Conservation (phyloP, 2,329 filamentous ascomycete species). For the Ascochyta viciae-villosae region DNA sequence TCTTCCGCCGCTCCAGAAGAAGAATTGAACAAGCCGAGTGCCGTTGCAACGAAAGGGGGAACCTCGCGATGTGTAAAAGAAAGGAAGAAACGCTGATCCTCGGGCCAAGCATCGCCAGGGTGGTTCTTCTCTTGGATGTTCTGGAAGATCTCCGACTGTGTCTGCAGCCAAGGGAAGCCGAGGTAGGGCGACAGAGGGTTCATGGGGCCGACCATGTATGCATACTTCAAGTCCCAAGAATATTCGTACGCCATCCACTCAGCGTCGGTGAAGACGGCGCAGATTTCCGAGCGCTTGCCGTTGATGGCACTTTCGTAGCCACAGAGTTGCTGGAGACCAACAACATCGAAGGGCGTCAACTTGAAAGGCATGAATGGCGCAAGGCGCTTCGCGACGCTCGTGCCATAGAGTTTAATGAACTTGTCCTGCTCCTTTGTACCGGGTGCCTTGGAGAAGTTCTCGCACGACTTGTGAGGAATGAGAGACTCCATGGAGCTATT, state of each 20-base stretch:
- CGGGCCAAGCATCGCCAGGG: slow-evolving; percentile 48
- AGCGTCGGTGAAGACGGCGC: slow-evolving; percentile 63
- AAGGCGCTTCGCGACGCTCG: slow-evolving; percentile 34
- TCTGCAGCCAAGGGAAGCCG: slow-evolving; percentile 71
- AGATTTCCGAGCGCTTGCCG: slow-evolving; percentile 65
- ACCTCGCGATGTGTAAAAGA: slow-evolving; percentile 74
- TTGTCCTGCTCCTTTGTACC: slow-evolving; percentile 38
- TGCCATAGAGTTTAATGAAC: slow-evolving; percentile 40
- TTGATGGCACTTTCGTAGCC: slow-evolving; percentile 70
- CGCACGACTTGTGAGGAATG: slow-evolving; percentile 46
- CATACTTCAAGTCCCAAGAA: slow-evolving; percentile 67
- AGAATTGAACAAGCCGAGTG: slow-evolving; percentile 73
- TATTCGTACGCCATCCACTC: slow-evolving; percentile 72
- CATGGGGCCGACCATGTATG: slow-evolving; percentile 70
- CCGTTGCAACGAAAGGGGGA: slow-evolving; percentile 70
- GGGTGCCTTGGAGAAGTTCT: slow-evolving; percentile 43
- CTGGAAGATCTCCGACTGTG: slow-evolving; percentile 55
- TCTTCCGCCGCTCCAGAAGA: slow-evolving; percentile 70
- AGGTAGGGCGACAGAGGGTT: slow-evolving; percentile 62
- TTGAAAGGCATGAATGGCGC: slow-evolving; percentile 56
- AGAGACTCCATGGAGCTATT: slow-evolving; percentile 39
- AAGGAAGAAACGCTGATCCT: slow-evolving; percentile 66
- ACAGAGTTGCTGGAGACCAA: slow-evolving; percentile 70
- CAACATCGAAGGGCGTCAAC: slow-evolving; percentile 66
- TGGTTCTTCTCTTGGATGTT: slow-evolving; percentile 44